Percentiles rank a stretch among this genome's conserved stretches.
These are phyloP conservation scores for Suillus fuscotomentosus DNA, from an alignment of 768 basidiomycete species.

Conservation along the genomic window DNA sequence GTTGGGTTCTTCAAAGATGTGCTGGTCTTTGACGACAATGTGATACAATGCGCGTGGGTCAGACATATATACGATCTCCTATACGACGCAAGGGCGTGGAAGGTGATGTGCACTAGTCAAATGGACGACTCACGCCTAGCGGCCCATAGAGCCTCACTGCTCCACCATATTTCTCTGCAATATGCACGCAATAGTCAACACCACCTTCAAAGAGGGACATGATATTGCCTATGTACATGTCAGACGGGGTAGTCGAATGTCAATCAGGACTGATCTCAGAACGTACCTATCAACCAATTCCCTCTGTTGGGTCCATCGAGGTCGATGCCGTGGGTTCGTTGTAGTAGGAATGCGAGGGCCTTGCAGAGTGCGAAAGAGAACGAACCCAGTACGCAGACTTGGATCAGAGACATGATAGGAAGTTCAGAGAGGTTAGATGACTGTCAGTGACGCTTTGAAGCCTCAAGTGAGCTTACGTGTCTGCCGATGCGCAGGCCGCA, in stretches of 20 bases:
- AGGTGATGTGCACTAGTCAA: neutral
- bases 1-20: constrained; percentile 45
- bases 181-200: constrained; percentile 35
- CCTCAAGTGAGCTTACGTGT: neutral
- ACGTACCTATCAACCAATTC: neutral
- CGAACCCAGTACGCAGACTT: neutral
- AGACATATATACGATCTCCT: constrained; percentile 44
- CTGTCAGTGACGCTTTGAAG: neutral
- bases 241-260: neutral
- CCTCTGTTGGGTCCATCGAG: neutral
- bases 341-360: neutral
- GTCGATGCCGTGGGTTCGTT: neutral
- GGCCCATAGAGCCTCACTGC: constrained; percentile 46
- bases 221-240: constrained; percentile 30
- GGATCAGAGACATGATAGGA: neutral
- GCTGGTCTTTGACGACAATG: constrained; percentile 48
- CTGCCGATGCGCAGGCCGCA: neutral
- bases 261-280: neutral
- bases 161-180: constrained; percentile 34
- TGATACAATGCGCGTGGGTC: constrained; percentile 51
- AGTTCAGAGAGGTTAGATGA: too few species aligned
- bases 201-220: constrained; percentile 32
- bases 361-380: neutral
- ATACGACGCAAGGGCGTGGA: neutral
- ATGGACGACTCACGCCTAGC: constrained; percentile 39